Evolutionary conservation across 441 rosid genomes (phyloP).

Genomic region (Macaranga tanarius): DNA sequence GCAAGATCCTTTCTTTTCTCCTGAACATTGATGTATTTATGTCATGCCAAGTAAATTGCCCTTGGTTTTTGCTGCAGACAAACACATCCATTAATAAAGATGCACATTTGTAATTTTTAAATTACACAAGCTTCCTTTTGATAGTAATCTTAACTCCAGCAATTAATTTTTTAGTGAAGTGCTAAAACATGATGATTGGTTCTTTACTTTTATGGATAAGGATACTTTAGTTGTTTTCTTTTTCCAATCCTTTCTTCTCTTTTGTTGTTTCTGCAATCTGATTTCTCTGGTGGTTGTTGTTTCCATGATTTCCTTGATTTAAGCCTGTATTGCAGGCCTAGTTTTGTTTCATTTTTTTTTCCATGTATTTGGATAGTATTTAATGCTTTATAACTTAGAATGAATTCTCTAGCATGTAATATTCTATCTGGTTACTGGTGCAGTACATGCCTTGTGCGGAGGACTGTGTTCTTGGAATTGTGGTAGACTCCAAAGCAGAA

Average conservation of each 20-base stretch:
- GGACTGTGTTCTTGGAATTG: conserved; percentile 80
- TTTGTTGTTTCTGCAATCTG: background rate
- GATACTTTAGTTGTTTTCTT: background rate
- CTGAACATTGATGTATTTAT: background rate
- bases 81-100: background rate
- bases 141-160: background rate
- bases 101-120: background rate
- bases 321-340: background rate
- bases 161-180: no score
- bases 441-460: conserved; percentile 73
- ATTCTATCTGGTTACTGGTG: conserved; percentile 25
- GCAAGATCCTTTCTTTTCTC: background rate
- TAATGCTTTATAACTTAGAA: background rate
- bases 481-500: conserved; percentile 73
- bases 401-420: conserved; percentile 15
- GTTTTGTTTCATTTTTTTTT: background rate
- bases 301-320: background rate
- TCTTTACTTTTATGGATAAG: background rate
- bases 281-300: background rate
- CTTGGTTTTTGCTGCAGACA: background rate
- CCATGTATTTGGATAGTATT: background rate
- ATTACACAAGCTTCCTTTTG: background rate
- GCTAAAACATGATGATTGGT: background rate
- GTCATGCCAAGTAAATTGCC: background rate
- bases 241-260: background rate